Percentiles rank a stretch among this genome's conserved stretches.
Conservation (phyloP, 768 basidiomycete genomes). For the Filobasidium floriforme region DNA sequence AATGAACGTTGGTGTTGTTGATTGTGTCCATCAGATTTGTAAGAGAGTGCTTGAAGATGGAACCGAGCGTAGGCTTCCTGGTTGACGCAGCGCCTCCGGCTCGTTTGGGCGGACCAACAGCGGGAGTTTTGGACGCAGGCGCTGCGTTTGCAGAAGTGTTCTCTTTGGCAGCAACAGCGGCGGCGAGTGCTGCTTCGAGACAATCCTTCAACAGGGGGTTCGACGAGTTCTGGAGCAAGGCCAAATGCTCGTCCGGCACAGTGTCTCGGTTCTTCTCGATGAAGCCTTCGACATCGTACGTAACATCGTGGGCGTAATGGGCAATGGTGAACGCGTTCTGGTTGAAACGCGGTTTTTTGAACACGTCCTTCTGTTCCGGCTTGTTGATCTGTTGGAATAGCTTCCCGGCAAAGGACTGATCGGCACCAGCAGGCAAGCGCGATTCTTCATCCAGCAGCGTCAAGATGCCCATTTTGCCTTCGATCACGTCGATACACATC, state of each 20-base stretch:
- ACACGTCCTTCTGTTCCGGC: slow-evolving; percentile 75
- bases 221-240: slow-evolving; percentile 71
- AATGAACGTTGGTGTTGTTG: slow-evolving; percentile 94
- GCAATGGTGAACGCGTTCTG: slow-evolving; percentile 95
- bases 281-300: slow-evolving; percentile 96
- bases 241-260: slow-evolving; percentile 95
- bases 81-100: slow-evolving; percentile 38
- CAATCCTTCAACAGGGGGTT: slow-evolving; percentile 93
- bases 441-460: slow-evolving; percentile 96
- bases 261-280: slow-evolving; percentile 98
- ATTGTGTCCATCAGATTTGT: slow-evolving; percentile 95
- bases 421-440: slow-evolving; percentile 84
- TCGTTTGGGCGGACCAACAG: slow-evolving; percentile 44
- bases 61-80: slow-evolving; percentile 94
- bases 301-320: slow-evolving; percentile 96
- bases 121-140: slow-evolving; percentile 42
- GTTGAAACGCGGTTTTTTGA: slow-evolving; percentile 98
- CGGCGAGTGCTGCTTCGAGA: slow-evolving; percentile 73
- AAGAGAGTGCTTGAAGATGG: slow-evolving; percentile 93
- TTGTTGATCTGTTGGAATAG: slow-evolving; percentile 76
- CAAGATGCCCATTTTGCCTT: slow-evolving; percentile 90
- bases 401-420: slow-evolving; percentile 86
- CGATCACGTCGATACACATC: slow-evolving; percentile 96
- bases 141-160: slow-evolving; percentile 26
- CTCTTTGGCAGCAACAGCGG: slow-evolving; percentile 45